phyloP scores from a whole-genome alignment of 768 basidiomycete genomes.

The Tylopilus sp. region DNA sequence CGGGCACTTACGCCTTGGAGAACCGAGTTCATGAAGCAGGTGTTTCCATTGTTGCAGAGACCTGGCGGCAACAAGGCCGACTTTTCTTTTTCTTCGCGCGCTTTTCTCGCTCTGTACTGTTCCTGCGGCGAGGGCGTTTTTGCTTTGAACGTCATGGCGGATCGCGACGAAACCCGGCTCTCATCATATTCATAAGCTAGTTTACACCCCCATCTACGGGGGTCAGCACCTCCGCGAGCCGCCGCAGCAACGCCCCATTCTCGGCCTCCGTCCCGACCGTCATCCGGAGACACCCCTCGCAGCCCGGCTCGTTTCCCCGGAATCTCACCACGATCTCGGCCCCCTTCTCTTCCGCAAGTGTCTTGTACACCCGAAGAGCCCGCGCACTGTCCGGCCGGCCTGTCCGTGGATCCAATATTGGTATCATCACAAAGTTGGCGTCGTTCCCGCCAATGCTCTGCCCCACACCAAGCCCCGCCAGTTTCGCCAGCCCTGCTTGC shows the following conservation, averaged over 20 bases:
- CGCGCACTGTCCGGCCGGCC: conserved; percentile 52
- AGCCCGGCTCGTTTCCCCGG: conserved; percentile 83
- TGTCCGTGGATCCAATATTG: conserved; percentile 52
- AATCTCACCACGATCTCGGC: conserved; percentile 90
- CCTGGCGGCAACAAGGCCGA: conserved; percentile 67
- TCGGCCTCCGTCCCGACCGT: conserved; percentile 87
- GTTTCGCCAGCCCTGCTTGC: conserved; percentile 43
- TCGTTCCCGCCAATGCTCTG: conserved; percentile 72
- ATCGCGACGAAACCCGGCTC: background rate
- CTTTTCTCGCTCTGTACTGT: conserved; percentile 52
- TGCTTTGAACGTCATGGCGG: conserved; percentile 41
- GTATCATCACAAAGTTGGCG: conserved; percentile 88
- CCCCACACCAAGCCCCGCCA: conserved; percentile 57
- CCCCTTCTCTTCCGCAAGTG: conserved; percentile 78
- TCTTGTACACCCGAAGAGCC: conserved; percentile 66
- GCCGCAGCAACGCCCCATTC: conserved; percentile 56
- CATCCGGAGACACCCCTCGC: conserved; percentile 81
- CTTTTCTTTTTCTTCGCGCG: conserved; percentile 60
- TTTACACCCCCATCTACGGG: background rate
- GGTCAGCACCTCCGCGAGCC: conserved; percentile 48
- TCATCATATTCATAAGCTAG: background rate
- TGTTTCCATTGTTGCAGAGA: conserved; percentile 78
- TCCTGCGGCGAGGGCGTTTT: conserved; percentile 63
- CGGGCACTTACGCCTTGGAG: conserved; percentile 67
- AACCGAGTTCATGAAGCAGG: conserved; percentile 96